A percentile compares a stretch with the other conserved stretches of the same genome.
phyloP scores from a whole-genome alignment of 345 rosid genomes.

The Rhodamnia argentea region DNA sequence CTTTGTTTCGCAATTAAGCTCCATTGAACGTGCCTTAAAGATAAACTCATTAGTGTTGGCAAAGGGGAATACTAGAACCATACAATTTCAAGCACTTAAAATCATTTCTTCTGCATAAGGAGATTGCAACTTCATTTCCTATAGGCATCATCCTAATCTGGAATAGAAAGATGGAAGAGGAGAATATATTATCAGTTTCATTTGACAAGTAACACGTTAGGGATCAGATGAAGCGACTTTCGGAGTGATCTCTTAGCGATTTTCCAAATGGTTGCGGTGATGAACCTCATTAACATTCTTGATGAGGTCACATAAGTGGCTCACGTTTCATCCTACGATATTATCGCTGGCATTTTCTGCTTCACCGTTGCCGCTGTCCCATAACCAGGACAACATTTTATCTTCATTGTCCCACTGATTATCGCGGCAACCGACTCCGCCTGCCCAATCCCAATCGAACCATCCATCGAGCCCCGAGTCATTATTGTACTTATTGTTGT shows the following conservation, averaged over 20 bases:
- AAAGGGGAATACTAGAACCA: neutral
- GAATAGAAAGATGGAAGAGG: neutral
- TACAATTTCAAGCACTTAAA: neutral
- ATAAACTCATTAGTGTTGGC: neutral
- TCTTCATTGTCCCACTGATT: conserved; percentile 7
- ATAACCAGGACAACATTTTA: conserved; percentile 16
- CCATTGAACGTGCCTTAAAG: neutral
- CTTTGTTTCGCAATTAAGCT: neutral
- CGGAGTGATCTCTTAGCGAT: neutral
- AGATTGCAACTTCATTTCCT: neutral
- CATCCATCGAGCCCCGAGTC: conserved; percentile 6
- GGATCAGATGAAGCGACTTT: neutral
- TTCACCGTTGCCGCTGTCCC: conserved; percentile 1
- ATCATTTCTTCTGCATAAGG: neutral
- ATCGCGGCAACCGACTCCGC: neutral
- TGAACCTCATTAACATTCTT: neutral
- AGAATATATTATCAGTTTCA: neutral
- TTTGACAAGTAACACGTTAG: neutral
- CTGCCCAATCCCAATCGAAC: conserved; percentile 24
- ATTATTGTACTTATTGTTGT: neutral
- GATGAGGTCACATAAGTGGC: neutral
- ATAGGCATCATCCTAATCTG: neutral
- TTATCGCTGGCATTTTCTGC: neutral
- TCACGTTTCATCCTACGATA: neutral
- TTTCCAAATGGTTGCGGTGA: neutral